Base-by-base conservation (phyloP, 352 stramenopile genomes). In the Pythium brachiatum region DNA sequence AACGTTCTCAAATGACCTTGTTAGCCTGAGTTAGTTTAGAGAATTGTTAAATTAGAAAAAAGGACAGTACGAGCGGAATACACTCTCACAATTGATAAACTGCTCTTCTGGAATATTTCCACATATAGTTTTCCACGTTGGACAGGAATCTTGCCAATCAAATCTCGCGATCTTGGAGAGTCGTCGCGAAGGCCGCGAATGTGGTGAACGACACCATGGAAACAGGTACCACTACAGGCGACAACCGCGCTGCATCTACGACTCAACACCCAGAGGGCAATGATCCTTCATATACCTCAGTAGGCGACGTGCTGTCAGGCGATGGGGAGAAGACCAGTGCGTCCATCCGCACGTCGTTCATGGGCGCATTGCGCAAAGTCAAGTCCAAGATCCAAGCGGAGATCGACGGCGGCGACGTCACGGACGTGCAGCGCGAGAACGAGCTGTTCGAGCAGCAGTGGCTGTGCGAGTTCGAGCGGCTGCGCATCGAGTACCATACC, bases 301-400 rank as follows among this genome's bases (percentile, higher is more conserved):
- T 15, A 7, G 36, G 12, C n/a, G 36, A n/a, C 15, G 5, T 43
- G 12, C 36, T 43, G 5, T 11, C 8, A 5, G n/a, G n/a, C n/a
- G 36, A 43, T 43, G 36, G 8, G 12, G 36, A 43, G 12, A 43
- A 43, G 36, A 15, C 36, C 36, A 15, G 12, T 12, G 36, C n/a
- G 18, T 48, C 38, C 27, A 69, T 83, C 43, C 76, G 72, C 9
- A 68, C 50, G 16, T 73, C 73, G 18, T 60, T 90, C 16, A 72
- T 88, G 29, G 78, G 76, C 7, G 81, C 78, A 20, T 41, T 88
- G 16, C 57, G 56, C 16, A 88, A 84, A 32, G 79, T 90, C 41
- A 86, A 77, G 43, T 78, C 75, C 21, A 83, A 82, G 62, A 74
- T 87, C 63, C 73, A 64, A 53, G 69, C 79, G 50, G 78, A 85